Evolutionary conservation across 495 filamentous ascomycete genomes (phyloP), one percentile per base, ranked within the genome.

Genomic region (Viridothelium virens): DNA sequence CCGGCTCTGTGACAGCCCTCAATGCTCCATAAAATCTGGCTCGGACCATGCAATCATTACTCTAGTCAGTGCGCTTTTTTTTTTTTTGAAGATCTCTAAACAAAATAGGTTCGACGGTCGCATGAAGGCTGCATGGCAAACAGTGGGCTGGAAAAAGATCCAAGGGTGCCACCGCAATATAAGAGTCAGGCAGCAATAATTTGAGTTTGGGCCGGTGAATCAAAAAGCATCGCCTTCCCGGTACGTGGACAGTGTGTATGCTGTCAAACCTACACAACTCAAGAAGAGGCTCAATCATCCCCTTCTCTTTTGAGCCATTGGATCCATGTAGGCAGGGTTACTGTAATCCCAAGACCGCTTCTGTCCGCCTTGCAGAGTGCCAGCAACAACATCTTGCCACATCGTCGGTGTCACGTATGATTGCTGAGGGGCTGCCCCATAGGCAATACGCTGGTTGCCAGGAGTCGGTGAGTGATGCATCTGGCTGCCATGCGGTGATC

Each of bases 331-430:
- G 41, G 65, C 48, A 38, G 68, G 2, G 56, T 66, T 70, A 33
- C 71, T 67, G 47, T 70, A 69, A 69, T 88, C 86, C 89, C 90
- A 93, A 37, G 87, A 79, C 47, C 91, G 80, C 75, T 95, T 96
- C 38, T 90, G 73, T 3, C 87, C 86, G 63, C 86, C 86, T 56
- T 92, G 89, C 77, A 89, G 96, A 1, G 93, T 90, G 71, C 86
- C 91, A 14, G 95, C 92, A 70, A 98, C 92, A 56, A 87, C 91
- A 71, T 96, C 90, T 75, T 96, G 92, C 94, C 94, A 98, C 85
- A 96, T 96, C 67, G 88, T 88, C 11, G 94, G 91, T 12, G 91
- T 96, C 65, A 98, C 90, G 67, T 61, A 67, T 63, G 67, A 46
- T 63, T 63, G 50, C 61, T 66, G 41, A 18, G 62, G 41, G 9